phyloP scores from a whole-genome alignment of 2,329 filamentous ascomycete genomes.

The Talaromyces atroroseus region DNA sequence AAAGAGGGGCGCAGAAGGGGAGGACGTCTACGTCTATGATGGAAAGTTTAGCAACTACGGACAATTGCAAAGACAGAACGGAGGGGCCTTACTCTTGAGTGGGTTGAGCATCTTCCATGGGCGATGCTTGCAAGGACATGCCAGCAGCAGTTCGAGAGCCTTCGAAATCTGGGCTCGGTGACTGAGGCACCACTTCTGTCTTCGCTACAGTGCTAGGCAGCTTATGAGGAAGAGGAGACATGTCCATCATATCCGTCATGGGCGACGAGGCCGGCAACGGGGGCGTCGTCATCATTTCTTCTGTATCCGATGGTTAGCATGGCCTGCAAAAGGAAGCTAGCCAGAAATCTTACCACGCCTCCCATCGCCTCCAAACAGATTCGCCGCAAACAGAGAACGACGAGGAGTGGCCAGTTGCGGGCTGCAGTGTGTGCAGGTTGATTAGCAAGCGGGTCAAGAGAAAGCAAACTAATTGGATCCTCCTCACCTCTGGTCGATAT shows the following conservation, averaged over 20 bases:
- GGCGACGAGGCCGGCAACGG: slow-evolving; percentile 81
- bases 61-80: slow-evolving; percentile 3
- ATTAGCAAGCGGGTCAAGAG: neutral
- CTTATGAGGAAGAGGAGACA: slow-evolving; percentile 90
- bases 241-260: slow-evolving; percentile 76
- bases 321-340: slow-evolving; percentile 2
- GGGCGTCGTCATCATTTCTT: slow-evolving; percentile 76
- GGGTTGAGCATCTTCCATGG: slow-evolving; percentile 28
- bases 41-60: neutral
- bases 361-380: slow-evolving; percentile 57
- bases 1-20: slow-evolving; percentile 69
- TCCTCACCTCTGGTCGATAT: slow-evolving; percentile 81
- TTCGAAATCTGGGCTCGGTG: slow-evolving; percentile 59
- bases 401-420: slow-evolving; percentile 78
- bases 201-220: slow-evolving; percentile 54
- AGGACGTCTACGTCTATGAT: slow-evolving; percentile 58
- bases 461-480: neutral
- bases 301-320: slow-evolving; percentile 30
- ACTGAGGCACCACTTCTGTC: slow-evolving; percentile 61
- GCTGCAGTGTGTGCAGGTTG: slow-evolving; percentile 45
- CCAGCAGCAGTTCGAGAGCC: slow-evolving; percentile 37
- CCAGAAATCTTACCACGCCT: slow-evolving; percentile 49
- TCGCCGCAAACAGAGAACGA: slow-evolving; percentile 74
- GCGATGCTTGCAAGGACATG: slow-evolving; percentile 37
- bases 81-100: slow-evolving; percentile 32